Evolutionary conservation across 2,329 filamentous ascomycete genomes (phyloP), one percentile per base, ranked within the genome.

Genomic region (Alternaria brassicae): DNA sequence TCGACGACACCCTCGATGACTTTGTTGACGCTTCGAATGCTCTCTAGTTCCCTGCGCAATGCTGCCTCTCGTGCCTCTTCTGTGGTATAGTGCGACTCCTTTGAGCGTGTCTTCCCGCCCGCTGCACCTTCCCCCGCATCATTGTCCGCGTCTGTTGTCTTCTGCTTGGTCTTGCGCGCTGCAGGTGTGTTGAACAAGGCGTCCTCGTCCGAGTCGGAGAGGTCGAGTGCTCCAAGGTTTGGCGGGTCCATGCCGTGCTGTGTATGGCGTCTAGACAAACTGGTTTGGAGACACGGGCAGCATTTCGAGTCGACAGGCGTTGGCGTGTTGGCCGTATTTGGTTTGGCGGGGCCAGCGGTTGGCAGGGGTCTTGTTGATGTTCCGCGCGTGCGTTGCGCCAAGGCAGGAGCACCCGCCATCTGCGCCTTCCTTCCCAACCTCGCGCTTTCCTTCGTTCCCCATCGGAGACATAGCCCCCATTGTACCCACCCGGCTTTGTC

Each of bases 1-100:
- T 85, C 84, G 25, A 93, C 85, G 27, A 93, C 87, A 21, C 86
- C 87, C 76, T 97, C 92, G 60, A 99, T 91, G 39, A 93, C 89
- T 68, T 89, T 85, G 78, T 99, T 99, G 74, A 98, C 91, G 68
- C 90, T 90, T 58, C 90, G 88, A 30, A 99, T 89, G 47, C 89
- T 91, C 63, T 93, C 89, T 27, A 98, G 81, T 79, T 99, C 95
- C 55, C 86, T 88, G 15, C 86, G 89, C 68, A 99, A 81, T 13
- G 87, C 85, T 2, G 87, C 87, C 62, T 97, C 92, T 44, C 91
- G 89, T 19, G 85, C 84, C 71, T 91, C 87, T 68, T 90, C 84
- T 3, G 83, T 80, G 62, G 90, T 89, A 69, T 88, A 88, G 49
- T 83, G 79, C 40, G 83, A 83, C 58, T 84, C 82, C 64, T 78